A percentile compares a stretch with the other conserved stretches of the same genome.
These are phyloP conservation scores for Fistulina hepatica DNA, from an alignment of 1,284 basidiomycete genomes.

Conservation along the genomic window DNA sequence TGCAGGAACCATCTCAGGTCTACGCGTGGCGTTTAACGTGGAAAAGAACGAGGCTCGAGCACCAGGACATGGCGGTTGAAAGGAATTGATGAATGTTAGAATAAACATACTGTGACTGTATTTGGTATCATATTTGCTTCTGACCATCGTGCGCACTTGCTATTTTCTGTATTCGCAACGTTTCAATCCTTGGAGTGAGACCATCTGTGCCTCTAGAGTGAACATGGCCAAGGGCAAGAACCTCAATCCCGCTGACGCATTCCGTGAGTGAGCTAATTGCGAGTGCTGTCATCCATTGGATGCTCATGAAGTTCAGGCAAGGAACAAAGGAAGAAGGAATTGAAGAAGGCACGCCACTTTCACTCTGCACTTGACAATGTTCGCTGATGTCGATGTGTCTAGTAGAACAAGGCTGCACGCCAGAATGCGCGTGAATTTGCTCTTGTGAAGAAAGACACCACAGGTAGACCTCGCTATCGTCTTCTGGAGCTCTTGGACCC, in stretches of 20 bases:
- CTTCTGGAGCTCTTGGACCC: not conserved
- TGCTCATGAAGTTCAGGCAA: conserved; percentile 47
- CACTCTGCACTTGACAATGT: conserved; percentile 1
- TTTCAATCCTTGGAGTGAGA: too few species aligned
- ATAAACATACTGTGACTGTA: too few species aligned
- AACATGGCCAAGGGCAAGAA: conserved; percentile 78
- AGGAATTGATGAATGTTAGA: conserved; percentile 5
- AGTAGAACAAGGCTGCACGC: conserved; percentile 83
- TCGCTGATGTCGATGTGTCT: conserved; percentile 6
- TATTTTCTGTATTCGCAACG: too few species aligned
- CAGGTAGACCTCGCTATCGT: conserved; percentile 34
- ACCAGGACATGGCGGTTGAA: not conserved
- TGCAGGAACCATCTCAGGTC: conserved; percentile 10
- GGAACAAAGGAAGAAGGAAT: conserved; percentile 76
- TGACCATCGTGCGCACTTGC: too few species aligned
- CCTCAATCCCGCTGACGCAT: conserved; percentile 78
- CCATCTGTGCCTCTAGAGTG: too few species aligned
- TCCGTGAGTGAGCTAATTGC: conserved; percentile 40
- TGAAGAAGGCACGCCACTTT: conserved; percentile 64
- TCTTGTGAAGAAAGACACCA: conserved; percentile 81
- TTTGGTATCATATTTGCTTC: too few species aligned
- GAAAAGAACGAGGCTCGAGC: conserved; percentile 10
- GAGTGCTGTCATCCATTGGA: not conserved
- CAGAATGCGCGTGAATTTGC: conserved; percentile 72
- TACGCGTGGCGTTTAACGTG: conserved; percentile 17